Evolutionary conservation across 139 green algal genomes (phyloP).

Genomic region (Deuterostichococcus epilithicus): DNA sequence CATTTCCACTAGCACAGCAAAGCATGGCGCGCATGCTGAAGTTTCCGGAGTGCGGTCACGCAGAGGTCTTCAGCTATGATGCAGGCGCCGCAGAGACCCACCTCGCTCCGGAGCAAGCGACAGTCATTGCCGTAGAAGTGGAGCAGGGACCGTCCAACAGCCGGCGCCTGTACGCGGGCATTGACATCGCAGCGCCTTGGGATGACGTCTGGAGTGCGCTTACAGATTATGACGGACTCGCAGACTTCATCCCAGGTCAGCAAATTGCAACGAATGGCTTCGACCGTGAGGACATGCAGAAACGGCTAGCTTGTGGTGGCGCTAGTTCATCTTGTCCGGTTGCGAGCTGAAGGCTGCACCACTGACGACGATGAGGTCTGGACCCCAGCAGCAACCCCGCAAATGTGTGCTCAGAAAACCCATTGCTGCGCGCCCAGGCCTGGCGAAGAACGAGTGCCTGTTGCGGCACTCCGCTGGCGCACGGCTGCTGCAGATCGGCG

Average conservation of each 20-base stretch:
- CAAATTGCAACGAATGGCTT: background rate
- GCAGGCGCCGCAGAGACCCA: background rate
- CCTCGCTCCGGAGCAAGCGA: background rate
- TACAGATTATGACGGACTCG: conserved; percentile 70
- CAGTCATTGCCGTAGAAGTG: conserved; percentile 24
- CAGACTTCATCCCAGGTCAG: conserved; percentile 62
- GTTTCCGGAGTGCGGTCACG: no score
- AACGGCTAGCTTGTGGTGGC: no score
- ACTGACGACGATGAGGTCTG: no score
- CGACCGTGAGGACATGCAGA: no score
- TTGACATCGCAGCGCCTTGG: conserved; percentile 51
- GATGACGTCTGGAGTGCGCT: conserved; percentile 55
- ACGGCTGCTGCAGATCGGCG: conserved; percentile 59
- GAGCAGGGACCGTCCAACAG: conserved; percentile 48
- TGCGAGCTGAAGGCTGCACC: background rate
- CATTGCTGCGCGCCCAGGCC: conserved; percentile 17
- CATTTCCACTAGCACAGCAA: no score
- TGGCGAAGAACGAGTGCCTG: conserved; percentile 72
- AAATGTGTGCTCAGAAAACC: background rate
- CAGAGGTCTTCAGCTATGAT: background rate
- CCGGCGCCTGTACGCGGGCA: conserved; percentile 50
- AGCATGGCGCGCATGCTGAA: no score
- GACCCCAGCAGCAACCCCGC: background rate
- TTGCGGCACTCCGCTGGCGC: conserved; percentile 20
- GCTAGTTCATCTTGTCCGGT: background rate